Base-by-base conservation (phyloP, 306 rosid genomes). In the Casuarina glauca region DNA sequence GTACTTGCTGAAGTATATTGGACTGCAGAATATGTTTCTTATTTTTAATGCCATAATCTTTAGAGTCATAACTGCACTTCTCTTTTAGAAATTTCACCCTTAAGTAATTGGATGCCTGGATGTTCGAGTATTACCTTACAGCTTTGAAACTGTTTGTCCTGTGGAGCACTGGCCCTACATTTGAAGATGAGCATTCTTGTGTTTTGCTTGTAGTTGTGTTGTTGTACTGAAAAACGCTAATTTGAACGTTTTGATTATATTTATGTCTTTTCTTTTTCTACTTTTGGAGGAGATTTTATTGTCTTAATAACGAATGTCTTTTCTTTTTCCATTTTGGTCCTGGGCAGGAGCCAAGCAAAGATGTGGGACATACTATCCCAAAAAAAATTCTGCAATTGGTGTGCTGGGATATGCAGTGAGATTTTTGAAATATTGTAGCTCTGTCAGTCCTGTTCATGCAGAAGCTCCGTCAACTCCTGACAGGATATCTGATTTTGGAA, bases 401-500 rank as follows among this genome's bases (percentile, higher is more conserved):
- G 80, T 93, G 81, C 92, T 78, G 84, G 82, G 78, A 41, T 96
- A 93, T 78, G 99, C 99, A 68, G 74, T 78, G 86, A 87, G 94
- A 81, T 93, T 88, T 84, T 83, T 96, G 79, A 90, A 86, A 84
- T 85, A 85, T 72, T 87, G 84, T 79, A 79, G 87, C 39, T 85
- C 86, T 72, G 82, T 13, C 58, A 85, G 89, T 79, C 80, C 82
- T 44, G 81, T 86, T 67, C 90, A 84, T 78, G 97, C 92, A 2
- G 93, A 86, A 82, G 92, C 88, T 71, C 98, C 98, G 0, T 57
- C 89, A 79, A 90, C 99, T 63, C 94, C 98, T 43, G 99, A 96
- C 43, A 88, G 91, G 83, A 67, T 84, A 82, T 91, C 78, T 77
- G 98, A 93, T 82, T 78, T 79, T 1, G 87, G 93, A 83, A 90